phyloP scores from a whole-genome alignment of 768 basidiomycete genomes.

The Xerocomellus chrysenteron region DNA sequence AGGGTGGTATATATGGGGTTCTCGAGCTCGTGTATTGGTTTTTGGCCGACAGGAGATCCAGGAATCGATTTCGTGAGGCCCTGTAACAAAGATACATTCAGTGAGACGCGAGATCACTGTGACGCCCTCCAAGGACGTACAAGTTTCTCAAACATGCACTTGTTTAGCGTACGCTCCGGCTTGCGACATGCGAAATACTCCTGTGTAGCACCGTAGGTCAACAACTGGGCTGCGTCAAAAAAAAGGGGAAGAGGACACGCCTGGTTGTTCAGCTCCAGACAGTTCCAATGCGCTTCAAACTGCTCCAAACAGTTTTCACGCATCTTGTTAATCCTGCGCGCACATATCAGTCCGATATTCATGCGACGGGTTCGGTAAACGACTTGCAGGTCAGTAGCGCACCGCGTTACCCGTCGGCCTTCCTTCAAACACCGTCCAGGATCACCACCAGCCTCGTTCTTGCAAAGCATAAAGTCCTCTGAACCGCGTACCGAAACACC shows the following conservation, averaged over 20 bases:
- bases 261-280: slow-evolving; percentile 93
- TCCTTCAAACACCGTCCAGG: slow-evolving; percentile 95
- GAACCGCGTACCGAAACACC: slow-evolving; percentile 20
- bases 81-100: slow-evolving; percentile 40
- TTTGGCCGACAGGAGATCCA: slow-evolving; percentile 76
- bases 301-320: slow-evolving; percentile 84
- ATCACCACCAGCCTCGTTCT: slow-evolving; percentile 77
- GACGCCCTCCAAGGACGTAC: slow-evolving; percentile 47
- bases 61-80: slow-evolving; percentile 91
- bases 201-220: slow-evolving; percentile 38
- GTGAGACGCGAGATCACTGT: background rate
- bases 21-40: slow-evolving; percentile 85
- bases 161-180: slow-evolving; percentile 83
- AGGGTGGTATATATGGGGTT: slow-evolving; percentile 79
- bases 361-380: too few relatives aligned
- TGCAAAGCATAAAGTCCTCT: slow-evolving; percentile 99
- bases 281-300: slow-evolving; percentile 92
- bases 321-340: slow-evolving; percentile 83
- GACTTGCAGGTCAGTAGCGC: slow-evolving; percentile 89
- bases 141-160: slow-evolving; percentile 95
- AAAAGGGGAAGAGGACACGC: slow-evolving; percentile 45
- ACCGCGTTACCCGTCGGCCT: slow-evolving; percentile 92
- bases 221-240: background rate
- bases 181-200: slow-evolving; percentile 89
- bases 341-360: background rate